A percentile compares a stretch with the other conserved stretches of the same genome.
These are phyloP conservation scores for Fusarium udum DNA, from an alignment of 2,329 filamentous ascomycete species.

Conservation along the genomic window DNA sequence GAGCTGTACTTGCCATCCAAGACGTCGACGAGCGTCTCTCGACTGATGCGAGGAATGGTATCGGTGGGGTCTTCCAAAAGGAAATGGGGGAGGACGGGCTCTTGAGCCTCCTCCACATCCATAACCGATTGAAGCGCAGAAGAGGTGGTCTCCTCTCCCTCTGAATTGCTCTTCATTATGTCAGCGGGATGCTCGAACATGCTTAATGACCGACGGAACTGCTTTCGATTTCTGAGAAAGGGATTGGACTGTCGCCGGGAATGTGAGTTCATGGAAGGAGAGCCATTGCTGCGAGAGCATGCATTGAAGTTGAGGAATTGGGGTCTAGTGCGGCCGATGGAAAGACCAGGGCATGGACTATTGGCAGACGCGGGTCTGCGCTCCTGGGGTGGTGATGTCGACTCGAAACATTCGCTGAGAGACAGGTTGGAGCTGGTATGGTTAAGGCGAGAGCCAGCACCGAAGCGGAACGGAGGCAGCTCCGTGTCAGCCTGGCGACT, in stretches of 20 bases:
- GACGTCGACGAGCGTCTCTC: slow-evolving; percentile 83
- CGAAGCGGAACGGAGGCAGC: slow-evolving; percentile 80
- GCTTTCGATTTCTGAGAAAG: slow-evolving; percentile 81
- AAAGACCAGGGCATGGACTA: slow-evolving; percentile 64
- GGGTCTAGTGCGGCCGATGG: slow-evolving; percentile 70
- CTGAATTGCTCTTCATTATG: slow-evolving; percentile 78
- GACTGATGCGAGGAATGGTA: slow-evolving; percentile 86
- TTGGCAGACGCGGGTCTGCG: slow-evolving; percentile 68
- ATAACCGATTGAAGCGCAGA: slow-evolving; percentile 74
- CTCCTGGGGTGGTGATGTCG: slow-evolving; percentile 77
- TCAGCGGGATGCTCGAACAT: slow-evolving; percentile 97
- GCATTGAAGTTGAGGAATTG: slow-evolving; percentile 69
- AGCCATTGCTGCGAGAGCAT: slow-evolving; percentile 72
- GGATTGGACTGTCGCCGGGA: slow-evolving; percentile 77
- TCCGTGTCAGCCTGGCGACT: slow-evolving; percentile 71
- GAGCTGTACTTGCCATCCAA: slow-evolving; percentile 85
- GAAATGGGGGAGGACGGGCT: slow-evolving; percentile 84
- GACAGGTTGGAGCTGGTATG: slow-evolving; percentile 61
- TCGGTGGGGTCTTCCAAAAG: slow-evolving; percentile 82
- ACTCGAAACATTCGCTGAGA: slow-evolving; percentile 81
- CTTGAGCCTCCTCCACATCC: slow-evolving; percentile 81
- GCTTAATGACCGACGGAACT: slow-evolving; percentile 90
- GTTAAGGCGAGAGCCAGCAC: slow-evolving; percentile 49
- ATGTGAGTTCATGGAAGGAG: slow-evolving; percentile 73
- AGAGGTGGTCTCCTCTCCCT: slow-evolving; percentile 61